Evolutionary conservation across 495 filamentous ascomycete genomes (phyloP).

Genomic region (Usnea hakonensis): DNA sequence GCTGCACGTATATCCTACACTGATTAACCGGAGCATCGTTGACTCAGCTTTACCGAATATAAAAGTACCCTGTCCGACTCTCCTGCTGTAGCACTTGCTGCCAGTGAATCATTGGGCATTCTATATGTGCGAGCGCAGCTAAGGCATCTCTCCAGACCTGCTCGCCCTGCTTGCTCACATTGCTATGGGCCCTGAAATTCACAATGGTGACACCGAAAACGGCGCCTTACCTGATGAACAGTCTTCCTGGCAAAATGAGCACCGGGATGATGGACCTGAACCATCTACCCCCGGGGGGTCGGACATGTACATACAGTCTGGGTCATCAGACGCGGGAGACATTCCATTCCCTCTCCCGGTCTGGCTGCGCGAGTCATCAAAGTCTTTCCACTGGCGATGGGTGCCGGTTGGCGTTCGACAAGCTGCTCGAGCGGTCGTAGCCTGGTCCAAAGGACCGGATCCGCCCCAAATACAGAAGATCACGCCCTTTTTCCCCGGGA

Average conservation of each 20-base stretch:
- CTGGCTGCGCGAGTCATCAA: conserved; percentile 48
- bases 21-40: not conserved
- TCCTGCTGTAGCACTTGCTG: not conserved
- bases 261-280: conserved; percentile 34
- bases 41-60: not conserved
- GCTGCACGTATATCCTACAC: not conserved
- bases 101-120: not conserved
- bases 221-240: conserved; percentile 6
- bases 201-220: conserved; percentile 15
- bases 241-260: conserved; percentile 12
- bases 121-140: not conserved
- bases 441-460: conserved; percentile 67
- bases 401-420: conserved; percentile 44
- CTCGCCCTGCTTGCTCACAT: not conserved
- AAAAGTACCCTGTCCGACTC: not conserved
- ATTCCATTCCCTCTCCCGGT: conserved; percentile 31
- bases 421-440: conserved; percentile 39
- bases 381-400: conserved; percentile 47
- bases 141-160: not conserved
- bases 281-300: conserved; percentile 33
- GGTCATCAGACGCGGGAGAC: conserved; percentile 11
- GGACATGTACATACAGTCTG: conserved; percentile 22
- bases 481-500: conserved; percentile 55
- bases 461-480: conserved; percentile 57
- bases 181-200: conserved; percentile 15